Base-by-base conservation (phyloP, 2,329 filamentous ascomycete genomes). In the Nemania sp. region DNA sequence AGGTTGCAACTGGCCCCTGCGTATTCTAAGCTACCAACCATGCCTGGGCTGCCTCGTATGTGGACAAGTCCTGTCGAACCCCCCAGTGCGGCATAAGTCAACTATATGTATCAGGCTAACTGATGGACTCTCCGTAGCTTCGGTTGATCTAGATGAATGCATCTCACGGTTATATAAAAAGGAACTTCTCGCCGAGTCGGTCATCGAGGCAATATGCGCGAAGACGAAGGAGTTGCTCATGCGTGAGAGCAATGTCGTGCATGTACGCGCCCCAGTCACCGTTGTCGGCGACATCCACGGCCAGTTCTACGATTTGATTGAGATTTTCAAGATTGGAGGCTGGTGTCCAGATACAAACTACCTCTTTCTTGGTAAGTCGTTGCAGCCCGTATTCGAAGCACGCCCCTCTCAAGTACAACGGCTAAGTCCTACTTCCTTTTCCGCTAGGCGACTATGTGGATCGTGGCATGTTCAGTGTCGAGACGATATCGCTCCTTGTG, bases 171-270 rank as follows among this genome's bases (percentile, higher is more conserved):
- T 99, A 62, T 98, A 98, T 84, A 95, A 96, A 79, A 98, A 97
- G 80, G 96, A 98, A 81, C 89, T 99, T 68, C 89, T 99, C 67
- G 94, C 96, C 76, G 96, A 99, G 82, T 97, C 95, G 49, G 94
- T 99, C 73, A 95, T 99, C 81, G 96, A 99, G 84, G 96, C 96
- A 77, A 95, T 99, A 89, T 99, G 96, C 84, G 94, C 96, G 81
- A 99, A 99, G 82, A 96, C 97, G 24, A 99, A 99, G 80, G 96
- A 99, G 85, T 87, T 99, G 75, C 88, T 99, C 74, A 99, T 99
- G 96, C 95, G 97, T 79, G 96, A 99, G 89, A 98, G 95, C 88
- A 99, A 99, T 82, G 96, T 99, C 70, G 96, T 99, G 68, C 96
- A 99, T 80, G 97, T 99, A 70, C 90, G 90, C 75, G 94, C 96